Evolutionary conservation across 2,329 filamentous ascomycete genomes (phyloP).

Genomic region (Penicillium fuscoglaucum): DNA sequence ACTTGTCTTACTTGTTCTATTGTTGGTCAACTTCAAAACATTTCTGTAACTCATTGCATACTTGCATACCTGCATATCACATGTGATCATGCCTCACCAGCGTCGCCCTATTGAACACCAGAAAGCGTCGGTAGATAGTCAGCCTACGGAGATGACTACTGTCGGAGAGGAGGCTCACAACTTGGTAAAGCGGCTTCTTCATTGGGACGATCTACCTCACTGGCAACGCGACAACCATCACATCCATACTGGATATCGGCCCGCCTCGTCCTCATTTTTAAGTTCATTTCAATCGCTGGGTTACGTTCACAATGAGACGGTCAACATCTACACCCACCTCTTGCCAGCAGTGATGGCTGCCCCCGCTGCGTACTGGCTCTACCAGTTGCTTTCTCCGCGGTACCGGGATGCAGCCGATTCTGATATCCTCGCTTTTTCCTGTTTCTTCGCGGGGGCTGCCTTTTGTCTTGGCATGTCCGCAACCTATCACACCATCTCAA

Average conservation of each 20-base stretch:
- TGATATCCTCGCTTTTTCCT: constrained; percentile 72
- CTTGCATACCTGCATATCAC: constrained; percentile 22
- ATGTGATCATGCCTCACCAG: constrained; percentile 36
- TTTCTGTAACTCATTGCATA: constrained; percentile 11
- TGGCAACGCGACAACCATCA: constrained; percentile 68
- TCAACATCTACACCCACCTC: constrained; percentile 73
- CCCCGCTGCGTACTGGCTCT: constrained; percentile 54
- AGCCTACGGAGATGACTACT: constrained; percentile 27
- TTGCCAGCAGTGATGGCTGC: constrained; percentile 65
- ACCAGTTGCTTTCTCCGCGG: constrained; percentile 60
- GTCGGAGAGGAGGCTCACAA: constrained; percentile 26
- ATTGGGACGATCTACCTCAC: constrained; percentile 54
- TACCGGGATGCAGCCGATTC: constrained; percentile 62
- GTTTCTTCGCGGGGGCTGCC: constrained; percentile 75
- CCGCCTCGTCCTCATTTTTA: constrained; percentile 60
- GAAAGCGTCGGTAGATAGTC: constrained; percentile 14
- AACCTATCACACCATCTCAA: constrained; percentile 79
- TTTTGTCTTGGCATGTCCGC: constrained; percentile 78
- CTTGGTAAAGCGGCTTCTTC: constrained; percentile 41
- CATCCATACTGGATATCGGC: constrained; percentile 66
- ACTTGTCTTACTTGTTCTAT: constrained; percentile 15
- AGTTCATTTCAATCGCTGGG: constrained; percentile 59
- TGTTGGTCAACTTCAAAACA: constrained; percentile 17
- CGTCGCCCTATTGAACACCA: constrained; percentile 31
- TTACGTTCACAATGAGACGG: constrained; percentile 67